Conservation (phyloP, 1,284 basidiomycete species). For the Hortiboletus rubellus region DNA sequence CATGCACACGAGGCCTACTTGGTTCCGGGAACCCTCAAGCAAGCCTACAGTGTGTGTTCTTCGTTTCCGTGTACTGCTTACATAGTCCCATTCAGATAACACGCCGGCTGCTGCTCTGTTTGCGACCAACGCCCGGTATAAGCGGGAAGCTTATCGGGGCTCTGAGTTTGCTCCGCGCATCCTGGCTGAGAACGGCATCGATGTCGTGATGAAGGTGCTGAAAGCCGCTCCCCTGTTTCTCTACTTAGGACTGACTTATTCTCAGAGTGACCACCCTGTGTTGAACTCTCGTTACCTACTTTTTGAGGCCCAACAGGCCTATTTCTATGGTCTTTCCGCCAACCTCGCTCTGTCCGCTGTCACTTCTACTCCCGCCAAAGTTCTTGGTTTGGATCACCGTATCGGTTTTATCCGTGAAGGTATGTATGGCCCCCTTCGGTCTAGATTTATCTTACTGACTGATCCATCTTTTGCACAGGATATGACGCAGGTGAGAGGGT, state of each 20-base stretch:
- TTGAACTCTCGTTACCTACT: conserved; percentile 78
- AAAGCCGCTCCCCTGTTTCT: background rate
- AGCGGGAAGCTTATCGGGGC: conserved; percentile 83
- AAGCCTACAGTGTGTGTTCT: conserved; percentile 56
- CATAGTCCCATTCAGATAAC: conserved; percentile 32
- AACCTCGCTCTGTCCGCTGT: conserved; percentile 71
- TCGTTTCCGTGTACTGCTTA: background rate
- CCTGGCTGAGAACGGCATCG: conserved; percentile 70
- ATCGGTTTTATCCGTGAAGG: conserved; percentile 74
- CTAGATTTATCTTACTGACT: conserved; percentile 21
- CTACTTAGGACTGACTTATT: conserved; percentile 2
- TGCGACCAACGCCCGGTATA: conserved; percentile 68
- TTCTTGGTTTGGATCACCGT: conserved; percentile 79
- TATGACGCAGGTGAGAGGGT: conserved; percentile 46
- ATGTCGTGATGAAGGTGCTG: conserved; percentile 75
- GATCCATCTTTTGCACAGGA: conserved; percentile 32
- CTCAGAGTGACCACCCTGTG: conserved; percentile 71
- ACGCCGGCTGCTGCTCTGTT: conserved; percentile 76
- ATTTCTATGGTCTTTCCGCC: conserved; percentile 68
- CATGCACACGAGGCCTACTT: conserved; percentile 82
- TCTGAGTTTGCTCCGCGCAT: conserved; percentile 85
- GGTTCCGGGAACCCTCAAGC: conserved; percentile 72
- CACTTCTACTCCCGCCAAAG: conserved; percentile 75
- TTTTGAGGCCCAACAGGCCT: conserved; percentile 86
- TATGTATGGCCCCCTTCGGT: conserved; percentile 11